Evolutionary conservation across 163 green algal genomes (phyloP), one percentile per base, ranked within the genome.

Genomic region (Coccomyxa subellipsoidea): DNA sequence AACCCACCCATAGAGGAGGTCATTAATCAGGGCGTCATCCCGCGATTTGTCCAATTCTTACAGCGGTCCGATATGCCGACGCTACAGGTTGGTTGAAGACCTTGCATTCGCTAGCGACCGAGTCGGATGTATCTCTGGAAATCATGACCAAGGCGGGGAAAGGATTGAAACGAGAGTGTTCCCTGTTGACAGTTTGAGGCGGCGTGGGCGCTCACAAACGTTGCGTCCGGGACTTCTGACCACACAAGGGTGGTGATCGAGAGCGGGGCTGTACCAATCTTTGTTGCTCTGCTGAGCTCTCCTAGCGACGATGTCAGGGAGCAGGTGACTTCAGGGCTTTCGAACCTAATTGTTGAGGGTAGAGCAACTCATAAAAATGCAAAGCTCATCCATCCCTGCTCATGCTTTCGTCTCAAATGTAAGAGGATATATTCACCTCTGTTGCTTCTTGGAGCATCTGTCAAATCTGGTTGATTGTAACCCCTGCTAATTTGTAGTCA

Each of bases 1-100:
- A 98, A 96, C 86, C 97, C 97, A 0, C 97, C 97, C 12, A 99
- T 99, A 80, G 95, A 99, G 84, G 97, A 99, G 84, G 97, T 99
- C 27, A 99, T 99, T 71, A 91, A 91, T 73, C 95, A 97, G 78
- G 92, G 92, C 31, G 96, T 99, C 35, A 95, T 99, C 72, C 95
- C 95, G 4, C 92, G 94, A 75, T 98, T 99, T 86, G 96, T 99
- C 23, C 88, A 97, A 90, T 99, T 99, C 86, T 89, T 99, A 69
- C 91, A 97, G 90, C 90, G 93, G 34, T 72, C 80, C 9, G 96
- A 99, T 53, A 87, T 94, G 40, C 96, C 96, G 2, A 90, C 96
- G 90, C 88, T 99, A 72, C 97, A 98, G 91, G 92, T 85, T 34
- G 39, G 54, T 37, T 73, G 6, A 36, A 6, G 47, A 59, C 47